Conservation (phyloP, 345 rosid species). For the Rhizophora apiculata region DNA sequence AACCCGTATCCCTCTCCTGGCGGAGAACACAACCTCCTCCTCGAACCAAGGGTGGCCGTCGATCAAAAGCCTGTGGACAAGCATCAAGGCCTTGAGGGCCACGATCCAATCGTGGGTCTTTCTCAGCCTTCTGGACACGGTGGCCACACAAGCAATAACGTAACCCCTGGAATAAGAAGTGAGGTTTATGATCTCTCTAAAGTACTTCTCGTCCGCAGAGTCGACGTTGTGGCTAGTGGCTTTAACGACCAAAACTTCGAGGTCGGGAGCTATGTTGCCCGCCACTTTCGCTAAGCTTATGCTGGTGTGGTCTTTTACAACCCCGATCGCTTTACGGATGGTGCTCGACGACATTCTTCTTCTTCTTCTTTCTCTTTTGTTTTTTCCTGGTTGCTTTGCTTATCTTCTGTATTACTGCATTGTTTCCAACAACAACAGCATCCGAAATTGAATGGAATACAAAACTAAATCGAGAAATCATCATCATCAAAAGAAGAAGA, state of each 20-base stretch:
- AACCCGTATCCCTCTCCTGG: constrained; percentile 73
- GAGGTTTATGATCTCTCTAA: constrained; percentile 21
- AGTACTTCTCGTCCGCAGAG: constrained; percentile 25
- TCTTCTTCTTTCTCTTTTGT: not conserved
- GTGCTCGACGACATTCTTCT: constrained; percentile 12
- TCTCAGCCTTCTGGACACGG: constrained; percentile 19
- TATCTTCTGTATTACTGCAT: too few species aligned
- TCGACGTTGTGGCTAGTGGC: constrained; percentile 26
- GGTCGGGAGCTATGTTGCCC: constrained; percentile 18
- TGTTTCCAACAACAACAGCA: too few species aligned
- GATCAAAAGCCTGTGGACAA: constrained; percentile 62
- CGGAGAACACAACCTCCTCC: constrained; percentile 69
- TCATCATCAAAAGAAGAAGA: too few species aligned
- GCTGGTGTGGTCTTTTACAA: constrained; percentile 29
- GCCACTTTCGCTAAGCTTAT: constrained; percentile 30
- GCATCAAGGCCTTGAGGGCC: constrained; percentile 73
- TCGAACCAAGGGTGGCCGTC: constrained; percentile 70
- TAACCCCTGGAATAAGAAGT: constrained; percentile 16
- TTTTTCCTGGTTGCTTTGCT: too few species aligned
- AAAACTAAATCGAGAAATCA: too few species aligned
- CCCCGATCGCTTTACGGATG: constrained; percentile 25
- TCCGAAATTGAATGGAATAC: too few species aligned
- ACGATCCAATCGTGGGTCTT: constrained; percentile 68
- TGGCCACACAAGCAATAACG: constrained; percentile 20
- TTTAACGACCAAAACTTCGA: constrained; percentile 25